Evolutionary conservation across 31 red algal genomes (phyloP).

Genomic region (Bonnemaisonia californica): DNA sequence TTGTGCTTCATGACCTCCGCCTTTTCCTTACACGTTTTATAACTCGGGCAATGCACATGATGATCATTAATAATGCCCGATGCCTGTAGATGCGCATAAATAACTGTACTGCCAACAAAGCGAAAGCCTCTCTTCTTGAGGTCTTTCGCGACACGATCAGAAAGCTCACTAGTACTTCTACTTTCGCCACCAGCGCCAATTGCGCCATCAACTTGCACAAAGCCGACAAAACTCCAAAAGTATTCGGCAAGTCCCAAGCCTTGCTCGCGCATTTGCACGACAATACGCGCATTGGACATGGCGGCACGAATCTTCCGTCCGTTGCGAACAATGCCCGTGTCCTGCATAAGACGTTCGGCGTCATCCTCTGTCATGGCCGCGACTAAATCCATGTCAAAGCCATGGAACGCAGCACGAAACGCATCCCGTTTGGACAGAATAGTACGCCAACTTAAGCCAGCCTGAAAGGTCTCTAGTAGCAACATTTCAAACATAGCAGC

Average conservation of each 20-base stretch:
- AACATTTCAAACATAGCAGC: slow-evolving; percentile 27
- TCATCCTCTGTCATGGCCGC: slow-evolving; percentile 6
- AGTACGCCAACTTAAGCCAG: slow-evolving; percentile 34
- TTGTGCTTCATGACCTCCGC: neutral
- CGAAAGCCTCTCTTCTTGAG: slow-evolving; percentile 78
- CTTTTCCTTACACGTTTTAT: slow-evolving; percentile 36
- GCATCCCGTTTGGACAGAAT: slow-evolving; percentile 24
- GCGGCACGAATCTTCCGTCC: neutral
- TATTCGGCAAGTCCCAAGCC: neutral
- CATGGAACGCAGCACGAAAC: slow-evolving; percentile 30
- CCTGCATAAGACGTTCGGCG: neutral
- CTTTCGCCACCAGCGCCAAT: neutral
- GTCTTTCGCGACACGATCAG: slow-evolving; percentile 61
- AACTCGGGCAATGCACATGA: slow-evolving; percentile 20
- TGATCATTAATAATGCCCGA: slow-evolving; percentile 88
- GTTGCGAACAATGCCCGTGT: neutral
- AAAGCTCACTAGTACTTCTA: slow-evolving; percentile 36
- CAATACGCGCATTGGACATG: neutral
- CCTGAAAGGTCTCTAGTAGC: slow-evolving; percentile 32
- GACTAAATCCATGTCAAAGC: slow-evolving; percentile 5
- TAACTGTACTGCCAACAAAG: slow-evolving; percentile 80
- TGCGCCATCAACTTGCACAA: slow-evolving; percentile 29
- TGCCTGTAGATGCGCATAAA: slow-evolving; percentile 88
- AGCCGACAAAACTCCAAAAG: neutral
- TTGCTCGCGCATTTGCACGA: neutral